These are phyloP conservation scores for Pleurotus platypus DNA, from an alignment of 768 basidiomycete genomes.

Conservation along the genomic window DNA sequence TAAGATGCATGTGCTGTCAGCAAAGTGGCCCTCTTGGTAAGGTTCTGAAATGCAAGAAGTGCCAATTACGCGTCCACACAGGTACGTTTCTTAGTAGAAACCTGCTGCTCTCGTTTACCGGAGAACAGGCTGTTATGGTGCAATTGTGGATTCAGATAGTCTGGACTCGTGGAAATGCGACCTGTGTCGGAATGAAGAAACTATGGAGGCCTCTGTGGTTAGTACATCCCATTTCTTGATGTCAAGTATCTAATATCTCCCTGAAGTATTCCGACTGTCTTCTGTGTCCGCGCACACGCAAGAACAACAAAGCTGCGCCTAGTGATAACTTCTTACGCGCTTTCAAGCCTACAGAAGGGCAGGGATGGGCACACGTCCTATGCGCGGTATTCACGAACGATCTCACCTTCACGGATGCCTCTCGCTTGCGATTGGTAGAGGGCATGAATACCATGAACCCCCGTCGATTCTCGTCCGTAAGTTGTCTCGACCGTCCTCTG, in stretches of 20 bases:
- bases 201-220: constrained; percentile 79
- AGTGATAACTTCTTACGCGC: constrained; percentile 67
- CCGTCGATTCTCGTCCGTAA: constrained; percentile 71
- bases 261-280: constrained; percentile 78
- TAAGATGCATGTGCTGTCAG: constrained; percentile 73
- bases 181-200: constrained; percentile 80
- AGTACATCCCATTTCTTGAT: constrained; percentile 1
- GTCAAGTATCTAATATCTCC: constrained; percentile 1
- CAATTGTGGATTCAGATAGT: constrained; percentile 55
- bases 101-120: neutral
- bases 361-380: constrained; percentile 88
- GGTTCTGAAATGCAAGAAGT: constrained; percentile 79
- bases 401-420: constrained; percentile 75
- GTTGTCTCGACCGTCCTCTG: constrained; percentile 16
- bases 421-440: constrained; percentile 75
- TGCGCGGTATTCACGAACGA: constrained; percentile 90
- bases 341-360: constrained; percentile 89
- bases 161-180: constrained; percentile 85
- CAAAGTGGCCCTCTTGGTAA: constrained; percentile 73
- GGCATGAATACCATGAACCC: constrained; percentile 73
- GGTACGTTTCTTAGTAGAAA: constrained; percentile 39
- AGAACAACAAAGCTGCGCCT: constrained; percentile 46
- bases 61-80: constrained; percentile 76
- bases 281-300: constrained; percentile 66
- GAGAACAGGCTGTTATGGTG: constrained; percentile 61